These are phyloP conservation scores for Castanea mollissima DNA, from an alignment of 306 rosid genomes.

Conservation along the genomic window DNA sequence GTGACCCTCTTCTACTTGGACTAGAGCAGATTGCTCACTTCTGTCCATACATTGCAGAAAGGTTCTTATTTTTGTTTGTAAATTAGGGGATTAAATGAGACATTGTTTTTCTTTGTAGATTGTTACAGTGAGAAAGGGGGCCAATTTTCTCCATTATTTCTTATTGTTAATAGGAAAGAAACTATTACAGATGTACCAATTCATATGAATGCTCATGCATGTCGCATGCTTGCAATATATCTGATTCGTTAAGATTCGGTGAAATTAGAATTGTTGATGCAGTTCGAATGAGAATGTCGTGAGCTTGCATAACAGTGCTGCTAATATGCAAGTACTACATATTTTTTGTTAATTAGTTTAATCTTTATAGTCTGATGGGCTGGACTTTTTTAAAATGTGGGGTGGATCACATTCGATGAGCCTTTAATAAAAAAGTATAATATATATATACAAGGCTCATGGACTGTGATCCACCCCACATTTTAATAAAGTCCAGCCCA, in stretches of 20 bases:
- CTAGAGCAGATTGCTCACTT: conserved; percentile 31
- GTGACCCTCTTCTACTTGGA: conserved; percentile 97
- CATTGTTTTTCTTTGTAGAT: conserved; percentile 22
- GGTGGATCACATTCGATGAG: too few species aligned
- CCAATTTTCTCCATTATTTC: conserved; percentile 9
- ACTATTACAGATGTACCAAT: background rate
- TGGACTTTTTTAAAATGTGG: too few species aligned
- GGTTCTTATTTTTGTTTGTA: conserved; percentile 37
- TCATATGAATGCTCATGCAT: background rate
- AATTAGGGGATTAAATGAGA: conserved; percentile 36
- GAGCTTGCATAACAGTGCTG: background rate
- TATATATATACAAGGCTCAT: too few species aligned
- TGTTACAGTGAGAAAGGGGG: conserved; percentile 12
- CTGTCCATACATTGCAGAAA: conserved; percentile 42
- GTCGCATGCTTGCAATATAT: background rate
- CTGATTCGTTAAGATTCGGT: background rate
- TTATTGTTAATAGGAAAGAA: background rate
- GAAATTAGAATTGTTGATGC: background rate
- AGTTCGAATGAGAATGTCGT: background rate
- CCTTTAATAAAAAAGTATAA: too few species aligned
- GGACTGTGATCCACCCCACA: too few species aligned
- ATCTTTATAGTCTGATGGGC: too few species aligned
- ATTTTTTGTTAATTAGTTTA: too few species aligned
- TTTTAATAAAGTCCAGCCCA: too few species aligned
- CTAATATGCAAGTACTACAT: background rate